Evolutionary conservation across 1,284 basidiomycete species (phyloP), one percentile per base, ranked within the genome.

Genomic region (Heterobasidion parviporum): DNA sequence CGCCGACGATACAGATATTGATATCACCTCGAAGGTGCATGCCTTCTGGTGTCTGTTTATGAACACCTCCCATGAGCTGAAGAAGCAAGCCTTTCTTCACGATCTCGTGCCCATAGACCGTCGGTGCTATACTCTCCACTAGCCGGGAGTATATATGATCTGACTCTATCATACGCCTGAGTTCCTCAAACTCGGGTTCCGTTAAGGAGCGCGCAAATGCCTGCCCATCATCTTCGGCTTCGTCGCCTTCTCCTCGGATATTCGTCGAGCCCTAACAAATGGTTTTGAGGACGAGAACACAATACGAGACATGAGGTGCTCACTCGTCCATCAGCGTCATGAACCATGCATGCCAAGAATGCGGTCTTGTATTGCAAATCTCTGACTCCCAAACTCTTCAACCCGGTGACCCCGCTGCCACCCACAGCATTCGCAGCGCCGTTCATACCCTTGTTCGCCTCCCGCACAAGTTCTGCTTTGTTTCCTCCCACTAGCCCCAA

Each of bases 311-410:
- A 6, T 26, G 14, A 35, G 52, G 33, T 15, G 73, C 88, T 72
- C 67, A 93, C 92, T 64, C 90, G 79, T 36, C 85, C 85, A 66
- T 98, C 94, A 1, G 88, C 84, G 65, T 92, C 91, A 60, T 94
- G 89, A 3, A 93, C 96, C 94, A 98, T 98, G 67, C 96, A 99
- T 6, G 96, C 94, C 61, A 99, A 74, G 72, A 99, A 99, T 8
- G 97, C 97, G 2, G 96, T 99, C 78, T 98, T 98, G 73, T 99
- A 99, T 65, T 94, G 92, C 61, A 99, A 67, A 70, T 99, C 97
- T 59, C 94, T 78, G 4, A 98, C 97, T 70, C 97, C 97, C 14
- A 99, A 75, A 58, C 85, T 89, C 72, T 98, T 98, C 64, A 99
- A 70, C 14, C 97, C 97, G 1, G 91, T 94, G 1, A 99, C 94